Percentiles rank a stretch among this genome's conserved stretches.
Evolutionary conservation across 2,329 filamentous ascomycete genomes (phyloP).

Genomic region (Pochonia chlamydosporia): DNA sequence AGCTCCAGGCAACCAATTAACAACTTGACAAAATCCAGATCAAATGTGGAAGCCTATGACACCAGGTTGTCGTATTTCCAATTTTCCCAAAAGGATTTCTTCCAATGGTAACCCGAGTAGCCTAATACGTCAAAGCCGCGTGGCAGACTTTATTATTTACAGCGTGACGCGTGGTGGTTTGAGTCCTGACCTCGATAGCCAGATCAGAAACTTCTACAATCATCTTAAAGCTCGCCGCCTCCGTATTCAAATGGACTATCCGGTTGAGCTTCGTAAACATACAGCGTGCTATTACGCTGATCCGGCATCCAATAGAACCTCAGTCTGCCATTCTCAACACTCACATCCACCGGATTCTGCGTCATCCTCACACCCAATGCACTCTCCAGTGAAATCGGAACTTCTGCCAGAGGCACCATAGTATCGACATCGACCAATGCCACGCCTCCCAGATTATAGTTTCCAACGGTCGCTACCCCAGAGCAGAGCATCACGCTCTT

Average conservation of each 20-base stretch:
- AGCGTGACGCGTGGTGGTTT: too few species aligned
- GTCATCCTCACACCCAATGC: slow-evolving; percentile 33
- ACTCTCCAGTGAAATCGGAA: slow-evolving; percentile 37
- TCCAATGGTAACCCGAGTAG: too few species aligned
- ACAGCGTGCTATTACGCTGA: slow-evolving; percentile 38
- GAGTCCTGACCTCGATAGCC: too few species aligned
- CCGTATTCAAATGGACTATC: slow-evolving; percentile 16
- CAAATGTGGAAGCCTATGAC: too few species aligned
- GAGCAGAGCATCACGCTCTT: slow-evolving; percentile 41
- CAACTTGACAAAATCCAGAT: too few species aligned
- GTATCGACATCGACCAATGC: slow-evolving; percentile 39
- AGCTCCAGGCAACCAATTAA: too few species aligned
- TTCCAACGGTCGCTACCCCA: slow-evolving; percentile 33
- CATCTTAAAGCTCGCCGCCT: slow-evolving; percentile 9
- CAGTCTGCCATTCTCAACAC: slow-evolving; percentile 36
- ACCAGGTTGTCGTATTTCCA: background rate
- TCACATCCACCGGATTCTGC: slow-evolving; percentile 43
- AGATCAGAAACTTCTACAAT: too few species aligned
- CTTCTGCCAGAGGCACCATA: slow-evolving; percentile 38
- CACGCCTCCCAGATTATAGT: slow-evolving; percentile 35
- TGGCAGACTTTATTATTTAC: too few species aligned
- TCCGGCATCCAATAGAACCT: slow-evolving; percentile 42
- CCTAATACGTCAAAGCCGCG: too few species aligned
- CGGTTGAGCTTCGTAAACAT: slow-evolving; percentile 37
- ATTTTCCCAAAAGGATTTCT: background rate